phyloP scores from a whole-genome alignment of 257 asterid species.

The Anisodus acutangulus region DNA sequence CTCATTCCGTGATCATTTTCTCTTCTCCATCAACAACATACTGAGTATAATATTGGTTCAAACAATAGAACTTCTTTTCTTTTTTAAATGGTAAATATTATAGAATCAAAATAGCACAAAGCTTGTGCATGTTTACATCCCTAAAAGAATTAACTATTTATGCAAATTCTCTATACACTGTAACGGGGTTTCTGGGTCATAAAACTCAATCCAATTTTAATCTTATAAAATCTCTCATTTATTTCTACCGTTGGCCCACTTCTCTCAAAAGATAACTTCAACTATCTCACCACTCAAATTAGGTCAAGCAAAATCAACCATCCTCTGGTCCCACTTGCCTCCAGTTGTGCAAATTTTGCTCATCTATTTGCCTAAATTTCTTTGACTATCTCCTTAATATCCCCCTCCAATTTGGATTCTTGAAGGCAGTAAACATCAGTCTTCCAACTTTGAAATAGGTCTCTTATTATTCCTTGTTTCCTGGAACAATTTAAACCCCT shows the following conservation, averaged over 20 bases:
- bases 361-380: no score
- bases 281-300: neutral
- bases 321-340: no score
- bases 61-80: neutral
- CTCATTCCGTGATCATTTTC: neutral
- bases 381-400: no score
- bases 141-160: neutral
- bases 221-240: neutral
- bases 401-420: no score
- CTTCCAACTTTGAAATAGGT: no score
- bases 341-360: no score
- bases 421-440: no score
- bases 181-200: neutral
- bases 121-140: neutral
- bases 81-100: neutral
- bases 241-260: neutral
- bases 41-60: neutral
- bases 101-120: conserved; percentile 12
- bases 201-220: no score
- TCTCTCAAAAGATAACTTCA: no score
- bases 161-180: neutral
- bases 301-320: no score
- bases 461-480: no score
- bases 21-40: neutral
- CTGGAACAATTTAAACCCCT: no score